Percentiles rank a stretch among this genome's conserved stretches.
These are phyloP conservation scores for Candida sp. DNA, from an alignment of 1,139 yeast genomes.

Conservation along the genomic window DNA sequence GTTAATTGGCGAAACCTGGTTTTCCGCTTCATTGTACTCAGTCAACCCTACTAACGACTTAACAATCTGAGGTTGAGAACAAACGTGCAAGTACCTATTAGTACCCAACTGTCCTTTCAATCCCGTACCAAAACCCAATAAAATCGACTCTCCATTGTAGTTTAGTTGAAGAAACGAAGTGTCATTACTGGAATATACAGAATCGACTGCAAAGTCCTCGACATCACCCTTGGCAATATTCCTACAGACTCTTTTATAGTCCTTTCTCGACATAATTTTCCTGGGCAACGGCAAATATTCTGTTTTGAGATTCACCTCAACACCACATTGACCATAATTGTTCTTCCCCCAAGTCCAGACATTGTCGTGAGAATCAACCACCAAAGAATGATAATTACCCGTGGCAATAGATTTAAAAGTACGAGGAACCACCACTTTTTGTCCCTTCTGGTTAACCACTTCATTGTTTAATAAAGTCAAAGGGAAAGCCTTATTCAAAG, in stretches of 20 bases:
- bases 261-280: constrained; percentile 32
- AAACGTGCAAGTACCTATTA: constrained; percentile 72
- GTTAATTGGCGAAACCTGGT: constrained; percentile 36
- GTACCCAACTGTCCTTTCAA: constrained; percentile 85
- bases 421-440: constrained; percentile 34
- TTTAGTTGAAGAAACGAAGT: constrained; percentile 56
- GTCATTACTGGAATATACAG: constrained; percentile 65
- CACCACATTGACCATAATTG: constrained; percentile 79
- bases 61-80: constrained; percentile 61
- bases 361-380: constrained; percentile 56
- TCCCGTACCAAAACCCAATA: constrained; percentile 80
- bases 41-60: constrained; percentile 44
- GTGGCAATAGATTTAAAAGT: constrained; percentile 58
- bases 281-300: constrained; percentile 72
- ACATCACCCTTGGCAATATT: constrained; percentile 26
- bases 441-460: constrained; percentile 17
- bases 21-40: constrained; percentile 36
- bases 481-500: constrained; percentile 28
- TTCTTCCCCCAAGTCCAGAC: constrained; percentile 87
- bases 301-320: constrained; percentile 59
- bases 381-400: constrained; percentile 74
- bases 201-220: constrained; percentile 38
- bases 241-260: constrained; percentile 16
- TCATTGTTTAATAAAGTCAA: constrained; percentile 36
- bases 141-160: constrained; percentile 20